phyloP scores from a whole-genome alignment of 345 rosid genomes.

The Erysimum cheiranthoides region DNA sequence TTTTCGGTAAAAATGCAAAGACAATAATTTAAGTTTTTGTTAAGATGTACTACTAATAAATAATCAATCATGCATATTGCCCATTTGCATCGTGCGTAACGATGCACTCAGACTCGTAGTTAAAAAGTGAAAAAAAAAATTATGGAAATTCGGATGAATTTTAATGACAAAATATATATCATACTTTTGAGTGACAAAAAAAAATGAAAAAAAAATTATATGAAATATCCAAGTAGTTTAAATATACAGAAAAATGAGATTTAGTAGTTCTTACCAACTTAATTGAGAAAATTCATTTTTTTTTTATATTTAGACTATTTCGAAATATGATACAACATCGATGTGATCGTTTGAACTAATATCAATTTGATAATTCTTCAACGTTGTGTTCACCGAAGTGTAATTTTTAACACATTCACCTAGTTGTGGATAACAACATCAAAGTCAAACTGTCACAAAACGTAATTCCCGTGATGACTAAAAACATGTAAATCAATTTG shows the following conservation, averaged over 20 bases:
- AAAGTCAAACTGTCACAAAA: neutral
- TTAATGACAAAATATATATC: too few species aligned
- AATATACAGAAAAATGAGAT: too few species aligned
- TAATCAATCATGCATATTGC: constrained; percentile 37
- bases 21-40: neutral
- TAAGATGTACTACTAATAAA: constrained; percentile 28
- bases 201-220: too few species aligned
- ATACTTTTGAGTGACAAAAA: too few species aligned
- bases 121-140: neutral
- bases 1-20: constrained; percentile 5
- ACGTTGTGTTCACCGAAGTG: constrained; percentile 9
- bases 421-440: neutral
- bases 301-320: too few species aligned
- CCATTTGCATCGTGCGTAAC: constrained; percentile 28
- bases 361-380: constrained; percentile 2
- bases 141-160: neutral
- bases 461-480: neutral
- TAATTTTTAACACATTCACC: neutral
- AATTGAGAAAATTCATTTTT: too few species aligned
- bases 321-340: neutral
- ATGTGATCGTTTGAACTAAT: constrained; percentile 1
- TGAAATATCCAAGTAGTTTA: too few species aligned
- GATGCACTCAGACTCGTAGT: constrained; percentile 19
- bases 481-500: neutral
- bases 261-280: too few species aligned